phyloP scores from a whole-genome alignment of 192 early-diverging fungal genomes.

The Haplosporangium gracile region DNA sequence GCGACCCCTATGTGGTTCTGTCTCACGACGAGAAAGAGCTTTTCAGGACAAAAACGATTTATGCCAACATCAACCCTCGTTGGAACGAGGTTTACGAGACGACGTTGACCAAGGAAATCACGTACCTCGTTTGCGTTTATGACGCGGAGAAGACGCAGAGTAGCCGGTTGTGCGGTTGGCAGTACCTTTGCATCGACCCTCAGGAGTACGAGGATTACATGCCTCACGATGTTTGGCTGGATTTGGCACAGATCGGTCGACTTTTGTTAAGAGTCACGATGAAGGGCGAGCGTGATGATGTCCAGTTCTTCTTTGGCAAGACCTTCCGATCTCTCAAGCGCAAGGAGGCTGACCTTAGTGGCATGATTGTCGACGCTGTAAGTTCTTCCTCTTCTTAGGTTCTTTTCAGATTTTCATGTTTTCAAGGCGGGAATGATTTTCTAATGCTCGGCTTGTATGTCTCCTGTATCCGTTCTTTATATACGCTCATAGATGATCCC shows the following conservation, averaged over 20 bases:
- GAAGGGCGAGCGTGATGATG: slow-evolving; percentile 83
- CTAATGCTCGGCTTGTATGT: background rate
- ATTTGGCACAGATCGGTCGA: slow-evolving; percentile 76
- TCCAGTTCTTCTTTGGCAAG: slow-evolving; percentile 87
- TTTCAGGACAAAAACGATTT: slow-evolving; percentile 69
- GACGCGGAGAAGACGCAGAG: slow-evolving; percentile 69
- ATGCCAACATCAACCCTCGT: slow-evolving; percentile 80
- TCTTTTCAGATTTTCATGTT: background rate
- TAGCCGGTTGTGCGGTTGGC: slow-evolving; percentile 72
- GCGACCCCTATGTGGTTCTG: slow-evolving; percentile 77
- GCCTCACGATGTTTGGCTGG: slow-evolving; percentile 77
- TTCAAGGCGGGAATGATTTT: no score
- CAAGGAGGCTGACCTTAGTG: slow-evolving; percentile 75
- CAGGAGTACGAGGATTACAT: slow-evolving; percentile 69
- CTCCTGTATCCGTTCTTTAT: background rate
- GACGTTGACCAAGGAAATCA: slow-evolving; percentile 63
- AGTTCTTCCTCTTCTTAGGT: background rate
- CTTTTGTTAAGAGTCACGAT: slow-evolving; percentile 79
- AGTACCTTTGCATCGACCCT: slow-evolving; percentile 71
- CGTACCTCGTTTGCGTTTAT: slow-evolving; percentile 59
- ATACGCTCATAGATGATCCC: slow-evolving; percentile 66
- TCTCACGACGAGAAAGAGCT: slow-evolving; percentile 62
- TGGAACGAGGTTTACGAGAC: slow-evolving; percentile 87
- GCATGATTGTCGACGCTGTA: slow-evolving; percentile 78
- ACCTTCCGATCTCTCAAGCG: slow-evolving; percentile 80